Base-by-base conservation (phyloP, 2,329 filamentous ascomycete genomes). In the Aspergillus quadricinctus region DNA sequence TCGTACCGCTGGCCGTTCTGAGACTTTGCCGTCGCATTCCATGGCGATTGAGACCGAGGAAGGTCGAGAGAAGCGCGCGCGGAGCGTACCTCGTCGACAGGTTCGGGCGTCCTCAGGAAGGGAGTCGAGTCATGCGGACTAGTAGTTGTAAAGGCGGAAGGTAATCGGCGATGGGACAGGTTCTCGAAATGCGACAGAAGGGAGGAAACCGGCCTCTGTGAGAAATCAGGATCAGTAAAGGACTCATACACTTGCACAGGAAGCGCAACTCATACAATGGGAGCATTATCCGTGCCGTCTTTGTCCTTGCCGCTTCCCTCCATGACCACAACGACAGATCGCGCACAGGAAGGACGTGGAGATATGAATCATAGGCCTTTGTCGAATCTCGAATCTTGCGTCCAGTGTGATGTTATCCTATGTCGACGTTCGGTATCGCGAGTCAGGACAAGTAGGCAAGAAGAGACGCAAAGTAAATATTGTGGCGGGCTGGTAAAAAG, bases 101-200 rank as follows among this genome's bases (percentile, higher is more conserved):
- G 59, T 46, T 73, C 67, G 52, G 71, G 69, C 8, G 70, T 61
- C 61, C 60, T 68, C 51, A 74, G 61, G 6, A 68, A 65, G 41
- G 60, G 62, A 28, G 67, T 60, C 10, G 64, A 61, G 54, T 75
- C 69, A 52, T 66, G 66, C 19, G 70, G 64, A 46, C 62, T 66
- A 37, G 57, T 61, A 6, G 65, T 5, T 35, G 31, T 53, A 48
- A 61, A 54, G 51, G 66, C 61, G 43, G 72, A 67, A 45, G 69
- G 66, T 45, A 69, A 59, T 57, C 66, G 66, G 55, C 66, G 63
- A 57, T 73, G 69, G 41, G 76, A 70, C n/a, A 80, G 72, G 28
- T 74, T 74, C 57, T 80, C 78, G 54, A 80, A 80, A 59, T 79
- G 77, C 29, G 78, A 79, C 48, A 77, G 69, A 21, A 80, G 68